Evolutionary conservation across 1,284 basidiomycete genomes (phyloP).

Genomic region (Melampsora allii-populina): DNA sequence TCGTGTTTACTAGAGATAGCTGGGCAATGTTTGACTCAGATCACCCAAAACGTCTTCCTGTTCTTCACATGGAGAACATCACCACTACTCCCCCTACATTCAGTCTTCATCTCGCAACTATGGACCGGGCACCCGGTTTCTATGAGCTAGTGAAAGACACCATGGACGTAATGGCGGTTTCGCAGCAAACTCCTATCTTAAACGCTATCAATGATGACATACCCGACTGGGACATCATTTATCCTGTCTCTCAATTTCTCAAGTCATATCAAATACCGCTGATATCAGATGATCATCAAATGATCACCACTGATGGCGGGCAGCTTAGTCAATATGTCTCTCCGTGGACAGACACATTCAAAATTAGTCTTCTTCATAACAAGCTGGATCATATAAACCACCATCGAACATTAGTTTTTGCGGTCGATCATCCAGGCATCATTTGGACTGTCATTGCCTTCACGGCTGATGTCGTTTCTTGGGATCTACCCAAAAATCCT

Average conservation of each 20-base stretch:
- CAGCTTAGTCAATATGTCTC: slow-evolving; percentile 56
- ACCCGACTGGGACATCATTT: slow-evolving; percentile 77
- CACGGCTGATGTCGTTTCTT: slow-evolving; percentile 80
- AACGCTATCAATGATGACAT: slow-evolving; percentile 53
- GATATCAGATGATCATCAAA: slow-evolving; percentile 41
- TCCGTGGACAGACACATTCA: slow-evolving; percentile 61
- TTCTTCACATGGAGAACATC: slow-evolving; percentile 78
- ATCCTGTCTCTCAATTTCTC: slow-evolving; percentile 64
- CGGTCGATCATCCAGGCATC: slow-evolving; percentile 73
- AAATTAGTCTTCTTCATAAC: slow-evolving; percentile 63
- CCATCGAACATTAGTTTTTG: slow-evolving; percentile 68
- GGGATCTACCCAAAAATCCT: slow-evolving; percentile 66
- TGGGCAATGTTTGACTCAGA: slow-evolving; percentile 70
- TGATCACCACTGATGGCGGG: slow-evolving; percentile 45
- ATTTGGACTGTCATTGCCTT: slow-evolving; percentile 93
- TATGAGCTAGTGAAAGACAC: slow-evolving; percentile 63
- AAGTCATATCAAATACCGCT: slow-evolving; percentile 71
- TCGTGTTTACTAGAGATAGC: slow-evolving; percentile 47
- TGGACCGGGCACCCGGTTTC: slow-evolving; percentile 78
- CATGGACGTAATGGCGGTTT: slow-evolving; percentile 61
- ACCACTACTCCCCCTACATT: slow-evolving; percentile 66
- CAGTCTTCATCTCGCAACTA: slow-evolving; percentile 74
- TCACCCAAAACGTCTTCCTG: slow-evolving; percentile 84
- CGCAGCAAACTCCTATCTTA: slow-evolving; percentile 50
- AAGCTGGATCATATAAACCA: slow-evolving; percentile 60